phyloP scores from a whole-genome alignment of 306 rosid genomes.

The Hippophae gyantsensis region DNA sequence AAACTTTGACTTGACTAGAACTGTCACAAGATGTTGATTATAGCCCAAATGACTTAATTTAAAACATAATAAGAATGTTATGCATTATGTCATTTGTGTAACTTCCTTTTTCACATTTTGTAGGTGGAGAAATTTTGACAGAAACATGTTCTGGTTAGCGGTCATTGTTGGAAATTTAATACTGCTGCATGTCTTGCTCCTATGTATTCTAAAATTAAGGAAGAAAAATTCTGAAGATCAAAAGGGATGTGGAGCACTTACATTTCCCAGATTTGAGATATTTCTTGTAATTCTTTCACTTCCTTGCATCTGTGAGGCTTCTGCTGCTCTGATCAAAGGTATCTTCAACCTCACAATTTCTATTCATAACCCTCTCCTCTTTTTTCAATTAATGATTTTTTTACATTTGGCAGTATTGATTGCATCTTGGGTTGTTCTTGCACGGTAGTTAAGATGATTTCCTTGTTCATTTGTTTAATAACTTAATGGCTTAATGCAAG shows the following conservation, averaged over 20 bases:
- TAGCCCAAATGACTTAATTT: too few relatives aligned
- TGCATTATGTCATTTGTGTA: neutral
- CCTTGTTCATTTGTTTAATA: too few relatives aligned
- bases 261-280: slow-evolving; percentile 79
- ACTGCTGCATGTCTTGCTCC: slow-evolving; percentile 53
- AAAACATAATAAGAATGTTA: too few relatives aligned
- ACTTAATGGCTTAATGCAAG: too few relatives aligned
- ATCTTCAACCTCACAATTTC: slow-evolving; percentile 1
- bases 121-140: slow-evolving; percentile 71
- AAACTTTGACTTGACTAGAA: too few relatives aligned
- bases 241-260: slow-evolving; percentile 59
- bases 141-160: slow-evolving; percentile 82
- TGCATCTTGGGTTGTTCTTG: neutral
- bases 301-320: slow-evolving; percentile 64
- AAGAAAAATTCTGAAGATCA: slow-evolving; percentile 47
- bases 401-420: neutral
- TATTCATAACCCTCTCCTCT: neutral
- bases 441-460: too few relatives aligned
- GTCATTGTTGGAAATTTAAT: slow-evolving; percentile 55
- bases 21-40: neutral
- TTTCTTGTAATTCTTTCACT: slow-evolving; percentile 66
- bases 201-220: slow-evolving; percentile 49
- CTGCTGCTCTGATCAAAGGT: slow-evolving; percentile 60
- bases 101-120: slow-evolving; percentile 2
- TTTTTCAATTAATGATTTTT: too few relatives aligned